Base-by-base conservation (phyloP, 1,284 basidiomycete species). In the Meripilus lineatus region DNA sequence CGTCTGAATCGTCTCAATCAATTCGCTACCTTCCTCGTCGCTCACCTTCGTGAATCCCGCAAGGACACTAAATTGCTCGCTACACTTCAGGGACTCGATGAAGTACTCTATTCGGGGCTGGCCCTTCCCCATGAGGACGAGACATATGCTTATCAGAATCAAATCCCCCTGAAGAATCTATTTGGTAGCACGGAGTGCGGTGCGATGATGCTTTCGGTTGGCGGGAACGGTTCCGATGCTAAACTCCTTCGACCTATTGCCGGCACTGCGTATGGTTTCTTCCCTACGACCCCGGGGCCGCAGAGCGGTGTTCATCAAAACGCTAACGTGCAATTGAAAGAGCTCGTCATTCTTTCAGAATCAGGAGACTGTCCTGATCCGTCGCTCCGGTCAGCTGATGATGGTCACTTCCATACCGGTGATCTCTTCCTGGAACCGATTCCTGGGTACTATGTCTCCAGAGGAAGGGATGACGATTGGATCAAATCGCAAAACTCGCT, bases 381-480 rank as follows among this genome's bases (percentile, higher is more conserved):
- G n/a, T 75, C 76, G 1, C 65, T 86, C 15, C 73, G 81, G 43
- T 55, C 69, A 11, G 14, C 26, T 38, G 50, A 64, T 0, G 81
- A 86, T 56, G 81, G 82, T 5, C 66, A 83, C 54, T 84, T 81
- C 63, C 82, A 84, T 59, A 87, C 84, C 10, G 84, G 84, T 4
- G 84, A 87, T 57, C 65, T 87, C 20, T 87, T 87, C 68, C 69
- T 77, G 50, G 75, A 83, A 56, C 65, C 71, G 25, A 47, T 63
- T 2, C 68, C 75, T 1, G 79, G 79, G 0, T 63, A 62, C 48
- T 87, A 79, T 59, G 57, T 77, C 23, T 83, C 75, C 55, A 72
- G 79, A 38, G 84, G 84, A 14, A 72, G 84, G 33, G 76, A 84
- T 50, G 84, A 86, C 50, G 84, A 87, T 58, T 87, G 84, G 84